Evolutionary conservation across 805 yeast genomes (phyloP), one percentile per base, ranked within the genome.

Genomic region (Clavispora fructus): DNA sequence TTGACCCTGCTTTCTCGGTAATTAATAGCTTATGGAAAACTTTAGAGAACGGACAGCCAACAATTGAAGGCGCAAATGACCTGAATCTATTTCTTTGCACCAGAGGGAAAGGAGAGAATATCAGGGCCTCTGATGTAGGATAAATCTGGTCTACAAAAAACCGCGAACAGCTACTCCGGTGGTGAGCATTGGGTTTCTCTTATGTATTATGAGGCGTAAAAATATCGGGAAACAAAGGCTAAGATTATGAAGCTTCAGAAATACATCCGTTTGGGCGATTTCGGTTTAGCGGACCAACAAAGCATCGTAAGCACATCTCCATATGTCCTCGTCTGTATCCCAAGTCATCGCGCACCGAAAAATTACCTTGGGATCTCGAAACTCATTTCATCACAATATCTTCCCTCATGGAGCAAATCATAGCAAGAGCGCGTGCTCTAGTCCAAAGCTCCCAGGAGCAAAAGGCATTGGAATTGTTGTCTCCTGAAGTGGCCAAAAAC

Each of bases 371-470:
- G 9, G 28, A 17, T 33, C 16, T 33, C 13, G 7, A 25, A 23
- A 13, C 40, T 39, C 40, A 25, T n/a, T 38, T 38, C 40, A 6
- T 38, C 40, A 39, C 30, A 16, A 27, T 26, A 39, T 12, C 39
- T 16, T 37, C 29, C 17, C 17, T 17, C 26, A 54, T 54, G 53
- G 55, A 53, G 17, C 28, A 51, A 26, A 39, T 57, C 43, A 52
- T 73, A 12, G 58, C 55, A 38, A 40, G 60, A 55, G 79, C 81
- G 4, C 64, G 78, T 37, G 74, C 73, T 44, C 62, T 73, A 38
- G 60, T 78, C 45, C 71, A 68, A 32, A 63, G 71, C 35, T 67
- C 78, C 2, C 79, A 81, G 54, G 74, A 85, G 6, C 79, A 77
- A 27, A 64, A 71, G 48, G 84, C 87, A 1, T 63, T 84, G 35